phyloP scores from a whole-genome alignment of 305 asterid genomes.

The Solanum hybrid region DNA sequence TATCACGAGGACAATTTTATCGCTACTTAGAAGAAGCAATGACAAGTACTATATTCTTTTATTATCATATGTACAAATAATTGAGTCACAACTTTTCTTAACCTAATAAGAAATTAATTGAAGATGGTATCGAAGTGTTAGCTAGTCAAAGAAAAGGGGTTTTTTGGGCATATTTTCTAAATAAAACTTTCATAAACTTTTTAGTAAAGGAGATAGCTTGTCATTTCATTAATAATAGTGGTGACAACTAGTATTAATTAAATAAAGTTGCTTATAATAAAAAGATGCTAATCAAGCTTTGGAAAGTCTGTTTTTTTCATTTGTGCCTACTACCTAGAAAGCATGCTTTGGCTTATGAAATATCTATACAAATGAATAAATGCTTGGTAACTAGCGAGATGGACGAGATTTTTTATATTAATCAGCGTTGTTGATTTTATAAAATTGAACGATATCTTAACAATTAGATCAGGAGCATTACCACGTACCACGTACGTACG shows the following conservation, averaged over 20 bases:
- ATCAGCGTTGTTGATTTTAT: not conserved
- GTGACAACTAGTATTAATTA: not conserved
- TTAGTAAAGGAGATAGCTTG: conserved; percentile 1
- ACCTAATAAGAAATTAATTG: not conserved
- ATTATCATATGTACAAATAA: not conserved
- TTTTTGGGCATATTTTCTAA: not conserved
- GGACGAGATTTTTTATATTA: not conserved
- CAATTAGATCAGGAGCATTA: not conserved
- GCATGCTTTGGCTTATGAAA: not conserved
- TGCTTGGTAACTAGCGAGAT: not conserved
- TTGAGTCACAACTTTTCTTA: not conserved
- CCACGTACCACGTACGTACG: not conserved
- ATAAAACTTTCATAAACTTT: not conserved
- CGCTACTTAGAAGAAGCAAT: not conserved
- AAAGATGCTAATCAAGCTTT: conserved; percentile 4
- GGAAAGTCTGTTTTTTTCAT: not conserved
- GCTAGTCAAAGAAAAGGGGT: not conserved
- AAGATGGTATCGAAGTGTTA: not conserved
- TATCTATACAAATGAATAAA: not conserved
- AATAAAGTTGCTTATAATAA: not conserved
- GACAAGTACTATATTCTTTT: not conserved
- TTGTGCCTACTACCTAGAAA: not conserved
- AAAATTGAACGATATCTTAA: not conserved
- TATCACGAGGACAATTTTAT: not conserved
- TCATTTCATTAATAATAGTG: not conserved